Conservation (phyloP, 371 early-diverging fungal genomes). For the Rhizomucor miehei region DNA sequence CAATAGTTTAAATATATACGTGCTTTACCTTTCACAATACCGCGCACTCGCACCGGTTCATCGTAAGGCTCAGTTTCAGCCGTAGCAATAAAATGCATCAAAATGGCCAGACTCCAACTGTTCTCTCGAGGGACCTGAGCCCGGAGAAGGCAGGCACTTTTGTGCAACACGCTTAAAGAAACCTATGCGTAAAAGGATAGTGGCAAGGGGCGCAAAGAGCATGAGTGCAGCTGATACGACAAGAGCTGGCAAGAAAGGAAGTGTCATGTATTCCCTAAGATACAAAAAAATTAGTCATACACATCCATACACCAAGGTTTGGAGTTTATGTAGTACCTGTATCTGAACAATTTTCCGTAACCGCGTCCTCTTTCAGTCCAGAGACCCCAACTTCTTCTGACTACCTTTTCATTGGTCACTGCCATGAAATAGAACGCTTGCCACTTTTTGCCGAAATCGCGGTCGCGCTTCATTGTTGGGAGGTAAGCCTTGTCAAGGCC, state of each 20-base stretch:
- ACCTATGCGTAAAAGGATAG: slow-evolving; percentile 29
- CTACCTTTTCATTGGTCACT: slow-evolving; percentile 51
- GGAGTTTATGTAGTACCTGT: too few species aligned
- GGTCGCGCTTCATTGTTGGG: slow-evolving; percentile 21
- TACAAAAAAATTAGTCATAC: slow-evolving; percentile 1
- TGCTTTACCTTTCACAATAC: slow-evolving; percentile 51
- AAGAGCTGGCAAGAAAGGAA: slow-evolving; percentile 38
- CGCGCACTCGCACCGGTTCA: slow-evolving; percentile 49
- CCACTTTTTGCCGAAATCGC: slow-evolving; percentile 46
- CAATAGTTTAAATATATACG: too few species aligned
- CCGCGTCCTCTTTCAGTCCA: slow-evolving; percentile 36
- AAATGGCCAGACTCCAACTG: slow-evolving; percentile 42
- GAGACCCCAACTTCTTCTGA: slow-evolving; percentile 52
- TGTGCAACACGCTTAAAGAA: slow-evolving; percentile 44
- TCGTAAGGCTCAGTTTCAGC: slow-evolving; percentile 41
- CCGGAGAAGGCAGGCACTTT: slow-evolving; percentile 50
- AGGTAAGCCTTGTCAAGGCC: slow-evolving; percentile 31
- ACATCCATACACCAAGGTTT: too few species aligned
- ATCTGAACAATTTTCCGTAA: slow-evolving; percentile 58
- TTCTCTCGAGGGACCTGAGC: slow-evolving; percentile 60
- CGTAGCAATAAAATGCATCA: slow-evolving; percentile 46
- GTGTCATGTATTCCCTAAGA: slow-evolving; percentile 52
- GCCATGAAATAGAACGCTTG: slow-evolving; percentile 65
- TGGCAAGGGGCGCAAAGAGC: slow-evolving; percentile 26
- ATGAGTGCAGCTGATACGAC: slow-evolving; percentile 33